Base-by-base conservation (phyloP, 208 protist species). In the Angomonas ambiguus region DNA sequence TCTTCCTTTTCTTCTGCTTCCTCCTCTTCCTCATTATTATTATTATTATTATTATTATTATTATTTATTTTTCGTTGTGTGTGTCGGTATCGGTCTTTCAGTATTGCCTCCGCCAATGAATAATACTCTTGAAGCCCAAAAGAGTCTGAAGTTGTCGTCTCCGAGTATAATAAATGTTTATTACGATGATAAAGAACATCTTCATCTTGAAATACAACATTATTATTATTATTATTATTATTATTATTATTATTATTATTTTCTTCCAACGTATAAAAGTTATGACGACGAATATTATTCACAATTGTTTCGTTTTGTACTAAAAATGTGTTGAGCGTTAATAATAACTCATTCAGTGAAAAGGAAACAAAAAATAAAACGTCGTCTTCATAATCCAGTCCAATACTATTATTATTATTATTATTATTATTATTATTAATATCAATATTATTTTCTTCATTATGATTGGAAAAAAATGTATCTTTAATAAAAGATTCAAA, bases 121-220 rank as follows among this genome's bases (percentile, higher is more conserved):
- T 45, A 45, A 8, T 16, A 45, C 38, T 45, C 38, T 45, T 45
- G 11, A 16, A 45, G 38, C 8, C 38, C 38, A 16, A 45, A 45
- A 45, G 16, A 8, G 16, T 45, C 38, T 16, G 38, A 45, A 8
- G 8, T 45, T 45, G 16, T 45, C 38, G 38, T 45, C 16, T 45
- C 38, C 38, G 38, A 45, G 38, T 67, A 42, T 31, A 34, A 27
- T 6, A 32, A 5, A 28, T 45, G 28, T 30, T 67, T 3, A 28
- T 42, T 60, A 18, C 18, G 22, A 11, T 34, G 51, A 4, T 62
- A 48, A 16, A 28, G n/a, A 51, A 48, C 28, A 55, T 55, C 13
- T 57, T 60, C 55, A 27, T 62, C 59, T 20, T 65, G 22, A 63
- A 66, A 59, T 10, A 60, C 28, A 20, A 69, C 34, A 38, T 56